Conservation (phyloP, 768 basidiomycete genomes). For the Termitomyces bulborhizus region DNA sequence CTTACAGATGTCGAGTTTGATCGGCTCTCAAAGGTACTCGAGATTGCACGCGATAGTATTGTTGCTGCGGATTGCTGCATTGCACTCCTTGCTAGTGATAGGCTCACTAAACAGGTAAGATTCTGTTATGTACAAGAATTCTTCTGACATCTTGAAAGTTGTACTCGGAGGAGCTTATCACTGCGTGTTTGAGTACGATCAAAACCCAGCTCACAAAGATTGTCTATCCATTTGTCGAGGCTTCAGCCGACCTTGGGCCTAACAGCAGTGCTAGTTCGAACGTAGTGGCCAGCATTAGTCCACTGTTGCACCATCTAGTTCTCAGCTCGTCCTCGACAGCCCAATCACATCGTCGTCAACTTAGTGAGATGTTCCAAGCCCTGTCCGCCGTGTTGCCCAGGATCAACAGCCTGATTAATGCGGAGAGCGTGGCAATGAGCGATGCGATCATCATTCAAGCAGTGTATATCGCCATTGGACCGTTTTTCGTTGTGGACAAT, state of each 20-base stretch:
- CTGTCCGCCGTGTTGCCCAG: slow-evolving; percentile 67
- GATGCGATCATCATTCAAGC: slow-evolving; percentile 89
- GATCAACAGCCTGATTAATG: slow-evolving; percentile 67
- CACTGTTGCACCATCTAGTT: slow-evolving; percentile 46
- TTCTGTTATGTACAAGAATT: too few species aligned
- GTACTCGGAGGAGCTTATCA: slow-evolving; percentile 92
- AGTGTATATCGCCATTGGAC: slow-evolving; percentile 90
- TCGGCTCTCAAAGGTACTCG: slow-evolving; percentile 43
- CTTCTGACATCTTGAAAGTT: slow-evolving; percentile 39
- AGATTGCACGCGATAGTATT: slow-evolving; percentile 65
- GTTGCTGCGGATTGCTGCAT: slow-evolving; percentile 82
- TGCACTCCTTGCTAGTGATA: slow-evolving; percentile 69
- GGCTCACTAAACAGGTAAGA: slow-evolving; percentile 78
- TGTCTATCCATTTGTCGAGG: slow-evolving; percentile 85
- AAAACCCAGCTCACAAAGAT: slow-evolving; percentile 77
- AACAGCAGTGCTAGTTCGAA: slow-evolving; percentile 18
- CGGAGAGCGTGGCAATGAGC: slow-evolving; percentile 73
- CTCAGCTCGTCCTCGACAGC: slow-evolving; percentile 31
- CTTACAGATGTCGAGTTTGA: slow-evolving; percentile 45
- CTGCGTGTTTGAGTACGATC: slow-evolving; percentile 64
- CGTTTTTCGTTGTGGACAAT: slow-evolving; percentile 87
- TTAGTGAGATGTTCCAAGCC: slow-evolving; percentile 69
- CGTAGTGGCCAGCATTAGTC: slow-evolving; percentile 29
- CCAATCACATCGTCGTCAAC: slow-evolving; percentile 35
- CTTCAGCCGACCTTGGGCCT: slow-evolving; percentile 32